These are phyloP conservation scores for Peniophora sp. DNA, from an alignment of 1,284 basidiomycete genomes.

Conservation along the genomic window DNA sequence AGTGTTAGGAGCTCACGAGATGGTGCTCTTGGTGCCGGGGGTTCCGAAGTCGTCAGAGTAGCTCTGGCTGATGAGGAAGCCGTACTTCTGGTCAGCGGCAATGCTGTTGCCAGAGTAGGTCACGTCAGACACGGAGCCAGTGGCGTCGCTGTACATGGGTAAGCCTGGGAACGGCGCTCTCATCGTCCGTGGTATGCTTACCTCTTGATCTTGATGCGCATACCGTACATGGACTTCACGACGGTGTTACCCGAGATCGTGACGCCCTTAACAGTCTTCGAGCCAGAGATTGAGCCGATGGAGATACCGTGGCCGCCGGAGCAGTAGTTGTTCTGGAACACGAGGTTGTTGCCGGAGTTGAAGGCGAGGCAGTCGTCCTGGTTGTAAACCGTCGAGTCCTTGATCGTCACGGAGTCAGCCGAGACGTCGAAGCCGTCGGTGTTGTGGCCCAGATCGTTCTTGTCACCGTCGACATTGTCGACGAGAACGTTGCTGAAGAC, in stretches of 20 bases:
- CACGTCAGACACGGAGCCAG: constrained; percentile 22
- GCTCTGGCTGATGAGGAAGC: constrained; percentile 31
- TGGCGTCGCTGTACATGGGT: no score
- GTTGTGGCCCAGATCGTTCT: constrained; percentile 26
- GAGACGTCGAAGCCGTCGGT: constrained; percentile 49
- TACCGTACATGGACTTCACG: constrained; percentile 27
- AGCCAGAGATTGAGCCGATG: constrained; percentile 44
- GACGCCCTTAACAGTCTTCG: constrained; percentile 37
- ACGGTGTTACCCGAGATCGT: constrained; percentile 38
- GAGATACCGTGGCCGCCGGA: constrained; percentile 53
- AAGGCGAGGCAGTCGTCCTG: constrained; percentile 62
- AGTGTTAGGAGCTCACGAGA: constrained; percentile 13
- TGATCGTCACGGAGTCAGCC: no score
- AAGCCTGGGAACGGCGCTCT: no score
- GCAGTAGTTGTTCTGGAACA: constrained; percentile 47
- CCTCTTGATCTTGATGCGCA: constrained; percentile 33
- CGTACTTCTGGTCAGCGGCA: constrained; percentile 22
- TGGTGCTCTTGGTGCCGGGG: constrained; percentile 24
- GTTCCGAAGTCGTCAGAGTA: constrained; percentile 30
- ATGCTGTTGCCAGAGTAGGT: constrained; percentile 27
- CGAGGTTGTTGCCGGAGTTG: constrained; percentile 46
- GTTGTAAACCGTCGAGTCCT: constrained; percentile 21
- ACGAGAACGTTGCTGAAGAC: constrained; percentile 22
- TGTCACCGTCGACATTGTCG: constrained; percentile 34
- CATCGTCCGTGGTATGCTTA: constrained; percentile 20